phyloP scores from a whole-genome alignment of 2,329 filamentous ascomycete genomes.

The Celoporthe dispersa region DNA sequence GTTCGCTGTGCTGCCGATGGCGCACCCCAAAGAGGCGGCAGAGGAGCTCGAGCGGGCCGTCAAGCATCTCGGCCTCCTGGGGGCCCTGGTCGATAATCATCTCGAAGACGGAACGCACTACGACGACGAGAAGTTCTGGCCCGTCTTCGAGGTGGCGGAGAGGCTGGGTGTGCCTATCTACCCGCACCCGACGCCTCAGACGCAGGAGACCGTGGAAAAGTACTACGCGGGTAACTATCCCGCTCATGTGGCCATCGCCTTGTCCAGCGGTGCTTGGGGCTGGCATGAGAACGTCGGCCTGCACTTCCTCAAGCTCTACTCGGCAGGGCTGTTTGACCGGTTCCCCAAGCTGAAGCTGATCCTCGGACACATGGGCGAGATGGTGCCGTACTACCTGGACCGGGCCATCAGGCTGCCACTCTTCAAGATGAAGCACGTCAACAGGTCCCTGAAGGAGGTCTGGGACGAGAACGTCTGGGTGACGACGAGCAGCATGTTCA shows the following conservation, averaged over 20 bases:
- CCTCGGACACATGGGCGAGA: conserved; percentile 56
- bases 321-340: conserved; percentile 58
- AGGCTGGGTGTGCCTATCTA: conserved; percentile 24
- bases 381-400: conserved; percentile 59
- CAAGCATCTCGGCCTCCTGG: conserved; percentile 38
- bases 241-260: conserved; percentile 35
- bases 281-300: conserved; percentile 57
- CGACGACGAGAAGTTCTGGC: conserved; percentile 18
- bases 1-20: conserved; percentile 40
- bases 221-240: conserved; percentile 29
- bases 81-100: conserved; percentile 23
- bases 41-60: conserved; percentile 46
- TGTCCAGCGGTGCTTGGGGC: conserved; percentile 50
- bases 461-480: conserved; percentile 18
- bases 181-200: conserved; percentile 16
- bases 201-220: conserved; percentile 40
- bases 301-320: conserved; percentile 54
- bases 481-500: conserved; percentile 20
- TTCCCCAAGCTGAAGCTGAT: conserved; percentile 59
- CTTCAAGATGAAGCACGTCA: conserved; percentile 37
- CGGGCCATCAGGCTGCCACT: conserved; percentile 40
- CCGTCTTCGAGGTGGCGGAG: conserved; percentile 13
- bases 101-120: conserved; percentile 36
- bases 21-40: conserved; percentile 44
- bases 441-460: conserved; percentile 10